These are phyloP conservation scores for Angophora floribunda DNA, from an alignment of 345 rosid species.

Conservation along the genomic window DNA sequence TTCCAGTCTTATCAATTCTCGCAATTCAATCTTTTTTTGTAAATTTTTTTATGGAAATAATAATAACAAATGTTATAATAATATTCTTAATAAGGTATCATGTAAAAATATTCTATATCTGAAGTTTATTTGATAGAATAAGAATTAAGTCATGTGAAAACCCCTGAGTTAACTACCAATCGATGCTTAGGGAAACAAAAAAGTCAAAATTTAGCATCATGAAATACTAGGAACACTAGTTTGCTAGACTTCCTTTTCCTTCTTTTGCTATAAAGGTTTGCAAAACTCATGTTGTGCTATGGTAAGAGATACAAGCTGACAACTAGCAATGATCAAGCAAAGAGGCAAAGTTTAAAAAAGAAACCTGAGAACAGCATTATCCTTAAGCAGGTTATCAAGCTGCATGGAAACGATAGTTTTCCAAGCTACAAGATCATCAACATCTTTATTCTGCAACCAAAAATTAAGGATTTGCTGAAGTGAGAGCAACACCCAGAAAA, in stretches of 20 bases:
- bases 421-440: conserved; percentile 68
- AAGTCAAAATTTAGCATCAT: not conserved
- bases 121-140: not conserved
- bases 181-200: not conserved
- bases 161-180: not conserved
- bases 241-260: not conserved
- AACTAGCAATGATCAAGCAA: not conserved
- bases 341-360: not conserved
- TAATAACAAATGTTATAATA: not conserved
- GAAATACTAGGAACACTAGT: not conserved
- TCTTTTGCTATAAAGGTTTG: not conserved
- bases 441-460: conserved; percentile 50
- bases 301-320: not conserved
- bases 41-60: not conserved
- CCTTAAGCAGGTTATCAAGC: conserved; percentile 30
- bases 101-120: not conserved
- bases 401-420: conserved; percentile 37
- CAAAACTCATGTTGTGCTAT: not conserved
- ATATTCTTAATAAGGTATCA: not conserved
- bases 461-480: not conserved
- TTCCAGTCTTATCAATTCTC: not conserved
- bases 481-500: not conserved
- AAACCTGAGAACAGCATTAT: conserved; percentile 57
- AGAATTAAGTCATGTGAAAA: not conserved
- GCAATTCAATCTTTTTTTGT: not conserved